A percentile compares a stretch with the other conserved stretches of the same genome.
Conservation (phyloP, 1,284 basidiomycete species). For the Cryptococcus sp. region DNA sequence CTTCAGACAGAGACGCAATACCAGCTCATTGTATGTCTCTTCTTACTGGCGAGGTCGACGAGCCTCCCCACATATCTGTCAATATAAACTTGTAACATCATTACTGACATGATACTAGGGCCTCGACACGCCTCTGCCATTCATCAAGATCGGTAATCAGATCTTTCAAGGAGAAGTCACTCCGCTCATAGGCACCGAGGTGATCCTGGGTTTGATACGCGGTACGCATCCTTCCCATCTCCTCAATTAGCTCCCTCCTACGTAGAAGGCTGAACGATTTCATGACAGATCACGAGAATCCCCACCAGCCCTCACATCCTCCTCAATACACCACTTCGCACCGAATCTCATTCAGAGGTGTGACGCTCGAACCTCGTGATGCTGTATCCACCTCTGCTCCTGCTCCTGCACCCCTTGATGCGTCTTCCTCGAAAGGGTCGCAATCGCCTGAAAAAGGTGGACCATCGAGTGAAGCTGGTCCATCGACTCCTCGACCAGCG, state of each 20-base stretch:
- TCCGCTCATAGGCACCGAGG: constrained; percentile 48
- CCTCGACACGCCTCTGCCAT: constrained; percentile 49
- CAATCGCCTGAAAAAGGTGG: not conserved
- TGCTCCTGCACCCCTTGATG: not conserved
- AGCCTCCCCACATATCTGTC: not conserved
- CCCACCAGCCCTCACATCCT: constrained; percentile 33
- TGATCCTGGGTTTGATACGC: constrained; percentile 42
- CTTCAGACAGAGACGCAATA: constrained; percentile 40
- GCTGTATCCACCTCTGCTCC: not conserved
- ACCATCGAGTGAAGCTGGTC: not conserved
- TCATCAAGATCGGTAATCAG: constrained; percentile 49
- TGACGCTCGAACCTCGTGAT: constrained; percentile 22
- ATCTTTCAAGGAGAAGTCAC: constrained; percentile 44
- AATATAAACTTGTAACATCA: too few species aligned
- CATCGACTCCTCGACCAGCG: not conserved
- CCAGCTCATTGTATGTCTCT: constrained; percentile 45
- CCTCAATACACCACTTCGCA: constrained; percentile 31
- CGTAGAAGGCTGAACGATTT: not conserved
- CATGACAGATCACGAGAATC: constrained; percentile 34
- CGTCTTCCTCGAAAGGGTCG: not conserved
- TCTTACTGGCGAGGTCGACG: not conserved
- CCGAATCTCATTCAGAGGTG: constrained; percentile 36
- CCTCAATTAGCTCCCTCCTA: not conserved
- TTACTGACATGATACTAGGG: constrained; percentile 28
- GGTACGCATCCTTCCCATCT: constrained; percentile 22